These are phyloP conservation scores for Rhododendron ovatum DNA, from an alignment of 148 eudicot genomes.

Conservation along the genomic window DNA sequence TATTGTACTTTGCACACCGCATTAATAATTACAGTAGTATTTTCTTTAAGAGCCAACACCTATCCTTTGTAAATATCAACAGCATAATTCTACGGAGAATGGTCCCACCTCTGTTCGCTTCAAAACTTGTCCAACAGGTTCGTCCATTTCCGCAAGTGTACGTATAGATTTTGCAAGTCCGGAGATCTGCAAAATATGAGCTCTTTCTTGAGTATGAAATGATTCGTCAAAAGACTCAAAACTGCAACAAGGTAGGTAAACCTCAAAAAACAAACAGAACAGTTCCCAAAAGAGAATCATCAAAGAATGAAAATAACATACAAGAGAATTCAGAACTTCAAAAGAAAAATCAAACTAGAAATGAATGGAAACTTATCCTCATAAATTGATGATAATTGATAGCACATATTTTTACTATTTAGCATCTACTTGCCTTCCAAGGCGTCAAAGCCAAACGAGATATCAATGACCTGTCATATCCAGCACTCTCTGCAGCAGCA, in stretches of 20 bases:
- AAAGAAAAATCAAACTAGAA: neutral
- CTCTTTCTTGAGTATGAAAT: neutral
- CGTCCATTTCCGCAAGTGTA: constrained; percentile 75
- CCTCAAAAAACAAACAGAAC: neutral
- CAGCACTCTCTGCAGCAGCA: constrained; percentile 37
- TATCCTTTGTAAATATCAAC: neutral
- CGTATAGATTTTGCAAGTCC: constrained; percentile 77
- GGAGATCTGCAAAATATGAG: constrained; percentile 41
- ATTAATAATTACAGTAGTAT: neutral
- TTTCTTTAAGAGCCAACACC: neutral
- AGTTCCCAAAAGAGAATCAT: neutral
- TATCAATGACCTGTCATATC: constrained; percentile 36
- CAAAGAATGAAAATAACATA: neutral
- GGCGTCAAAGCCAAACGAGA: constrained; percentile 38
- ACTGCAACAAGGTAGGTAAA: neutral
- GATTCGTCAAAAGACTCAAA: neutral
- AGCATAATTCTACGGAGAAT: neutral
- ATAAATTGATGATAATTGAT: neutral
- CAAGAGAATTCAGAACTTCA: neutral
- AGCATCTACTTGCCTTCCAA: constrained; percentile 32
- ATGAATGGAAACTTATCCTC: neutral
- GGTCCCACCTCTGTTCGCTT: constrained; percentile 67
- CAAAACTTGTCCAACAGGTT: constrained; percentile 62
- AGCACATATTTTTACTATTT: neutral
- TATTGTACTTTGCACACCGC: neutral